Conservation (phyloP, 768 basidiomycete genomes). For the Clavulina sp. region DNA sequence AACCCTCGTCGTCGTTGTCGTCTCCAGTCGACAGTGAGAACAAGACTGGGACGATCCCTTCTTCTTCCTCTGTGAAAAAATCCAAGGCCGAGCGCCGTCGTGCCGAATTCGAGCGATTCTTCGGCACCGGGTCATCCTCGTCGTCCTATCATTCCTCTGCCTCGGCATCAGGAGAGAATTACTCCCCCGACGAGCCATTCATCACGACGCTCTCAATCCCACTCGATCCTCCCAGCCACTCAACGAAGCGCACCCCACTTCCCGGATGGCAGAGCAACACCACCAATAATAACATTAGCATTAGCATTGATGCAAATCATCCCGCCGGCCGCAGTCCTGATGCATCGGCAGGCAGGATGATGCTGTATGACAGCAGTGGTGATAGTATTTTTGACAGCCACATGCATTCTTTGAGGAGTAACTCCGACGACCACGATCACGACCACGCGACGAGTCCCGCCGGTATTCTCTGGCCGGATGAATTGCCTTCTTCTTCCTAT, state of each 20-base stretch:
- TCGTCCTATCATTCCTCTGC: too few species aligned
- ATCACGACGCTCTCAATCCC: constrained; percentile 59
- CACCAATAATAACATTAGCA: too few species aligned
- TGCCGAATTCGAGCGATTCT: too few species aligned
- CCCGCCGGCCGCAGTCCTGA: neutral
- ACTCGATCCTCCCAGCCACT: constrained; percentile 31
- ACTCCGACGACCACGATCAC: neutral
- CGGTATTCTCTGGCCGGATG: constrained; percentile 20
- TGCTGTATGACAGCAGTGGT: too few species aligned
- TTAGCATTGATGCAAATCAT: too few species aligned
- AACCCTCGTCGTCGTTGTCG: constrained; percentile 3
- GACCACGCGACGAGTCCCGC: neutral
- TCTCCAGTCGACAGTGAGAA: neutral
- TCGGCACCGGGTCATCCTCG: too few species aligned
- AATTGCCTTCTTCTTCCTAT: constrained; percentile 60
- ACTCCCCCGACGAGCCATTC: constrained; percentile 28
- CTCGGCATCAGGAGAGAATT: constrained; percentile 15
- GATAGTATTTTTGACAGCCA: too few species aligned
- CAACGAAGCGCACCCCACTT: neutral
- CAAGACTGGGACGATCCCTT: neutral
- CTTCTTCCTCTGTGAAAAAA: constrained; percentile 8
- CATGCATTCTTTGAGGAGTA: too few species aligned
- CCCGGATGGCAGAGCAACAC: too few species aligned
- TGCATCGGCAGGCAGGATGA: neutral
- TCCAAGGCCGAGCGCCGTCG: too few species aligned